These are phyloP conservation scores for Calonectria hongkongensis DNA, from an alignment of 2,329 filamentous ascomycete species.

Conservation along the genomic window DNA sequence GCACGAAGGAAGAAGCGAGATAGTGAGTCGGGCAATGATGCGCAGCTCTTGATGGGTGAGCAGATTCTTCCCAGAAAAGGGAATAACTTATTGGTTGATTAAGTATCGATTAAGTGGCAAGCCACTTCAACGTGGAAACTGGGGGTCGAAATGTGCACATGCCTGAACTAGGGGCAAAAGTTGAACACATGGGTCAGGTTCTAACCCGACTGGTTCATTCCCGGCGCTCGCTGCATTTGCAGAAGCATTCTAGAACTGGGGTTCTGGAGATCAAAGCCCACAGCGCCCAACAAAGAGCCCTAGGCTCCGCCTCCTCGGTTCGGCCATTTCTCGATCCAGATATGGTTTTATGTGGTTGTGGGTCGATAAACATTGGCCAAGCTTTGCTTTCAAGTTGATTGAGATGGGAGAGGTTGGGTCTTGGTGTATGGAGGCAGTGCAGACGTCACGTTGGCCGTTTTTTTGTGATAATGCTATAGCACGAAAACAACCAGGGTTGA, in stretches of 20 bases:
- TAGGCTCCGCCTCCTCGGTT: not conserved
- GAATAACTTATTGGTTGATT: not conserved
- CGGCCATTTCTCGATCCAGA: constrained; percentile 28
- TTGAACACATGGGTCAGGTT: constrained; percentile 20
- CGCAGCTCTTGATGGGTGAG: constrained; percentile 25
- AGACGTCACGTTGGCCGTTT: constrained; percentile 36
- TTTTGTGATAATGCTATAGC: constrained; percentile 12
- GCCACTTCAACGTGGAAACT: constrained; percentile 4
- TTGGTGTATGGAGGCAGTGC: constrained; percentile 35
- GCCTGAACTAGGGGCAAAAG: constrained; percentile 10
- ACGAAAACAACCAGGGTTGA: constrained; percentile 7
- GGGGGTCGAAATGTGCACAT: constrained; percentile 14
- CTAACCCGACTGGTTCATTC: constrained; percentile 22
- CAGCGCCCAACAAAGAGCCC: not conserved
- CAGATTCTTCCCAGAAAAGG: not conserved
- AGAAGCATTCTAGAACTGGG: constrained; percentile 35
- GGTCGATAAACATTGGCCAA: constrained; percentile 22
- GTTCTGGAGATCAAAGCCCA: not conserved
- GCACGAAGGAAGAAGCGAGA: constrained; percentile 15
- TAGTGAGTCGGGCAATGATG: not conserved
- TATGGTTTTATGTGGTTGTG: not conserved
- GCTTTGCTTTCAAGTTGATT: constrained; percentile 2
- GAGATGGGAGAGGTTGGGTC: constrained; percentile 22
- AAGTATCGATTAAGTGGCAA: constrained; percentile 18
- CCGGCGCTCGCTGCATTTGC: constrained; percentile 4